Percentiles rank a stretch among this genome's conserved stretches.
These are phyloP conservation scores for Luffa acutangula DNA, from an alignment of 306 rosid genomes.

Conservation along the genomic window DNA sequence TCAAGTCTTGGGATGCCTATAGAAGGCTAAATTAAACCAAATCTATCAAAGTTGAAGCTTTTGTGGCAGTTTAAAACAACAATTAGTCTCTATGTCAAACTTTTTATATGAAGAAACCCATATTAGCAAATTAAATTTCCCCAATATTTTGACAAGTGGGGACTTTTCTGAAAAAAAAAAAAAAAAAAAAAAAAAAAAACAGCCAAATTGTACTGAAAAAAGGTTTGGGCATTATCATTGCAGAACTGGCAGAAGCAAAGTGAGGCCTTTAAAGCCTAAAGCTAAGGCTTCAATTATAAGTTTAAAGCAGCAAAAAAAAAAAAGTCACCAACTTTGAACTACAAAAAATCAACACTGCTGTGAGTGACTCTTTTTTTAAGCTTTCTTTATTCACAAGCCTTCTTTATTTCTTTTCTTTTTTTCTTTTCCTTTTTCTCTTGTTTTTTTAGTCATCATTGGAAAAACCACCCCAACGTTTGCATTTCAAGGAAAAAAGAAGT, in stretches of 20 bases:
- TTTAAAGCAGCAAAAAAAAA: not conserved
- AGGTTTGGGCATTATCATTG: not conserved
- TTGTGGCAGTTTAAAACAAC: too few species aligned
- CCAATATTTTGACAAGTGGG: not conserved
- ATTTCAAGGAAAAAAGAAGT: not conserved
- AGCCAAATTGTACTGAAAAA: not conserved
- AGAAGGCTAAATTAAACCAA: too few species aligned
- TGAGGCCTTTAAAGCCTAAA: not conserved
- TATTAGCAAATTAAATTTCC: not conserved
- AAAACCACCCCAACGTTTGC: not conserved
- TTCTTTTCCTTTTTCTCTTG: not conserved
- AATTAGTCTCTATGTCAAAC: too few species aligned
- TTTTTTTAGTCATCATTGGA: not conserved
- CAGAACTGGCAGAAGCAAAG: not conserved
- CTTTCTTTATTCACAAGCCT: conserved; percentile 5
- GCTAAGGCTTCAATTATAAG: not conserved
- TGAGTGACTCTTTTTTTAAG: not conserved
- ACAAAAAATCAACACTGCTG: not conserved
- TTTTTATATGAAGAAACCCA: not conserved
- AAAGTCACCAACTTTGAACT: conserved; percentile 1
- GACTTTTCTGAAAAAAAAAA: not conserved
- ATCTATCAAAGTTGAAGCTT: too few species aligned
- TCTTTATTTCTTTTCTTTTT: not conserved
- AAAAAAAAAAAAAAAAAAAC: too few species aligned
- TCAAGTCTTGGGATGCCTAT: too few species aligned